A percentile compares a stretch with the other conserved stretches of the same genome.
Evolutionary conservation across 1,284 basidiomycete species (phyloP).

Genomic region (Austroboletus niveus): DNA sequence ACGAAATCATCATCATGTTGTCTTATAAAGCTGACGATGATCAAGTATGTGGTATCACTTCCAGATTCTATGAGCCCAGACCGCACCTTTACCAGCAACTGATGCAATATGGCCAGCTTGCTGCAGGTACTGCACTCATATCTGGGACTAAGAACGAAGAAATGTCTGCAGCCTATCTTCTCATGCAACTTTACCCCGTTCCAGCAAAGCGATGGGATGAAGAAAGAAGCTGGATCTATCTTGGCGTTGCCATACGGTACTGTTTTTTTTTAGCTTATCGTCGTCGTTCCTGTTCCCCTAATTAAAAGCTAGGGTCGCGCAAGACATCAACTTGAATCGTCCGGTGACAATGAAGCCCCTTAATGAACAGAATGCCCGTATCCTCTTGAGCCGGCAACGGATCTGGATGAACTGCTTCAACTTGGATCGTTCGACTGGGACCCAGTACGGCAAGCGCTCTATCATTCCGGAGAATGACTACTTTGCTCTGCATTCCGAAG

Average conservation of each 20-base stretch:
- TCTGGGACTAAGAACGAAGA: conserved; percentile 74
- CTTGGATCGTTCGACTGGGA: conserved; percentile 76
- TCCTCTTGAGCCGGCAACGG: conserved; percentile 83
- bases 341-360: conserved; percentile 65
- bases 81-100: conserved; percentile 62
- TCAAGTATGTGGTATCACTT: conserved; percentile 75
- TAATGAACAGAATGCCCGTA: conserved; percentile 74
- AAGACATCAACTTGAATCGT: conserved; percentile 80
- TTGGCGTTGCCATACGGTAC: conserved; percentile 75
- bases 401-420: conserved; percentile 88
- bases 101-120: conserved; percentile 70
- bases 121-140: conserved; percentile 71
- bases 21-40: conserved; percentile 3
- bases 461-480: conserved; percentile 76
- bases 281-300: conserved; percentile 2
- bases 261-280: conserved; percentile 1
- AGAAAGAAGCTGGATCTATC: conserved; percentile 75
- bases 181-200: conserved; percentile 71
- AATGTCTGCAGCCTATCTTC: conserved; percentile 69
- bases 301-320: conserved; percentile 56
- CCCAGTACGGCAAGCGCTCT: conserved; percentile 80
- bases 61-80: conserved; percentile 66
- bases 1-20: conserved; percentile 35
- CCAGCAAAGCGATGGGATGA: conserved; percentile 77
- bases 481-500: conserved; percentile 67